Evolutionary conservation across 352 stramenopile species (phyloP).

Genomic region (Pythium brassicae): DNA sequence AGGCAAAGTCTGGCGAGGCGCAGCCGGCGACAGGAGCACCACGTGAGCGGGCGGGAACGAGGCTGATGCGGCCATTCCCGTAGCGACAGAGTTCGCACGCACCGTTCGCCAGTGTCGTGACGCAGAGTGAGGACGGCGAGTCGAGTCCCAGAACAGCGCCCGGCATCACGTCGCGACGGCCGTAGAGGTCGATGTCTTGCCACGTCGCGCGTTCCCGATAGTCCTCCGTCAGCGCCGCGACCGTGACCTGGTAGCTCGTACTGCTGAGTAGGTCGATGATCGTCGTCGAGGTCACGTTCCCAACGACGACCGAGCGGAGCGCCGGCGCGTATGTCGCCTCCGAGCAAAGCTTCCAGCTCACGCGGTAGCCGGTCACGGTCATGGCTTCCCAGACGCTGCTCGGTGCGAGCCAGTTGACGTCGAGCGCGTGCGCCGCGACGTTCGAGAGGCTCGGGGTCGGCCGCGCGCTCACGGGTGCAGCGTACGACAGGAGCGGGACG

Average conservation of each 20-base stretch:
- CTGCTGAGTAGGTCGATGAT: slow-evolving; percentile 54
- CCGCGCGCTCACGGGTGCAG: slow-evolving; percentile 28
- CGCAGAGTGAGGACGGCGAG: slow-evolving; percentile 39
- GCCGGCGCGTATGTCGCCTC: slow-evolving; percentile 23
- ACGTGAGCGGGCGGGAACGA: no score
- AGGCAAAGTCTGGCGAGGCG: slow-evolving; percentile 59
- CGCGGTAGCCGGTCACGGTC: slow-evolving; percentile 79
- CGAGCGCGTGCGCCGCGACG: slow-evolving; percentile 64
- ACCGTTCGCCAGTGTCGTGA: slow-evolving; percentile 51
- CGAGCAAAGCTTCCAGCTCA: slow-evolving; percentile 48
- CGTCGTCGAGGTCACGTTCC: slow-evolving; percentile 92
- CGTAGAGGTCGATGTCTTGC: slow-evolving; percentile 86
- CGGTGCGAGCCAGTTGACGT: slow-evolving; percentile 77
- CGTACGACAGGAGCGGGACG: slow-evolving; percentile 63
- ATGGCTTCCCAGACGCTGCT: slow-evolving; percentile 65
- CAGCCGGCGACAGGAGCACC: background rate
- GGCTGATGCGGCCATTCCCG: background rate
- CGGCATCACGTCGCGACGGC: slow-evolving; percentile 37
- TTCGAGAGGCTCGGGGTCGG: slow-evolving; percentile 58
- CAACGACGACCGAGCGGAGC: slow-evolving; percentile 42
- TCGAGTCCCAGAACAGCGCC: slow-evolving; percentile 49
- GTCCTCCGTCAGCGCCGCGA: slow-evolving; percentile 80
- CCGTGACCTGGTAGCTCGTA: slow-evolving; percentile 72
- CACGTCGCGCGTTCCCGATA: slow-evolving; percentile 31
- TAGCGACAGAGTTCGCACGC: slow-evolving; percentile 2